phyloP scores from a whole-genome alignment of 768 basidiomycete genomes.

The Jaapia argillacea region DNA sequence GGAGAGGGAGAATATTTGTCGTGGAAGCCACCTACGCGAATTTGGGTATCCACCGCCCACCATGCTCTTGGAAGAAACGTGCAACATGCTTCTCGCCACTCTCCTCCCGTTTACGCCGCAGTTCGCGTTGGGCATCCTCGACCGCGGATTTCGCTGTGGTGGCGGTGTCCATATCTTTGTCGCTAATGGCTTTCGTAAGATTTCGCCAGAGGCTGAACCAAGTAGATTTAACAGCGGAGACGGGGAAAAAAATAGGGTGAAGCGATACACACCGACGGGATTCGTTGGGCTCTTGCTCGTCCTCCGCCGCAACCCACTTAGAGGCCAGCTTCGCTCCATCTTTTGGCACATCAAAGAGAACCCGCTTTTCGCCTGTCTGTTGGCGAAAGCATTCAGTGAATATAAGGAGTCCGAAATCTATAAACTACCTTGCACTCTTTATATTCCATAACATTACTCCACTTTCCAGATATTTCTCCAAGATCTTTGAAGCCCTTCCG shows the following conservation, averaged over 20 bases:
- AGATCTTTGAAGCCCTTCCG: slow-evolving; percentile 52
- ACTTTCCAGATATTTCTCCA: slow-evolving; percentile 84
- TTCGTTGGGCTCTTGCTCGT: slow-evolving; percentile 85
- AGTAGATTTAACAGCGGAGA: background rate
- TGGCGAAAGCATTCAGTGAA: slow-evolving; percentile 1
- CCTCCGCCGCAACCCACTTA: slow-evolving; percentile 79
- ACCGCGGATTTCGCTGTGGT: slow-evolving; percentile 84
- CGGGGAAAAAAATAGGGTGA: background rate
- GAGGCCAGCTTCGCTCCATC: slow-evolving; percentile 67
- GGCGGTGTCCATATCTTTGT: slow-evolving; percentile 90
- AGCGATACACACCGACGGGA: slow-evolving; percentile 55
- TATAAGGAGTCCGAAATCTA: background rate
- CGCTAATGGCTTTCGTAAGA: slow-evolving; percentile 76
- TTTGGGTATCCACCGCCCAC: slow-evolving; percentile 80
- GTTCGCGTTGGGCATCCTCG: slow-evolving; percentile 87
- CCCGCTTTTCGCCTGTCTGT: slow-evolving; percentile 59
- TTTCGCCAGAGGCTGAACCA: slow-evolving; percentile 67
- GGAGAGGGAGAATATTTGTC: slow-evolving; percentile 1
- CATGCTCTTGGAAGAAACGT: slow-evolving; percentile 68
- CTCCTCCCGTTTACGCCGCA: slow-evolving; percentile 65
- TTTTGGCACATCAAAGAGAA: slow-evolving; percentile 76
- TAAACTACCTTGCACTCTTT: slow-evolving; percentile 51
- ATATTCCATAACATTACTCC: slow-evolving; percentile 88
- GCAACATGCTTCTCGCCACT: slow-evolving; percentile 58
- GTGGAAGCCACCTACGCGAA: slow-evolving; percentile 42